Base-by-base conservation (phyloP, 2,329 filamentous ascomycete species). In the Botrytis fragariae region DNA sequence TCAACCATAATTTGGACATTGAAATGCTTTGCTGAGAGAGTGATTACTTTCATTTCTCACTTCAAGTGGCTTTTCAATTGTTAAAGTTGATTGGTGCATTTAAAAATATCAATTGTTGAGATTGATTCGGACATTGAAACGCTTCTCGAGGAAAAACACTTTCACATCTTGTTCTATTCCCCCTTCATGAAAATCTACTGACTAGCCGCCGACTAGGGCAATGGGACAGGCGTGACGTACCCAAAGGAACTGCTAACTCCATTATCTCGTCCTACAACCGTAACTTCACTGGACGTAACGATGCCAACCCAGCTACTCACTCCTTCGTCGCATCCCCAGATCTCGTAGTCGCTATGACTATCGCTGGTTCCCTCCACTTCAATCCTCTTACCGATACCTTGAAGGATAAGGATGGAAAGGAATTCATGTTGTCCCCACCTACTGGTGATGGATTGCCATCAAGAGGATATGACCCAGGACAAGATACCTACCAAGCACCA, bases 201-300 rank as follows among this genome's bases (percentile, higher is more conserved):
- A 70, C 44, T n/a, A 75, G 12, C 39, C 12, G 1, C 12, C 12
- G 12, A 1, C 5, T 0, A 83, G 94, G 93, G 74, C 95, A 98
- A 85, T 98, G 96, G 96, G 94, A 98, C 82, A 92, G 96, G 79
- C 87, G 86, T 77, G 95, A 98, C 79, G 94, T 98, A 48, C 45
- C 45, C 45, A 48, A 48, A 10, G 73, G 92, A 95, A 89, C 98
- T 80, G 87, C 94, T 81, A 99, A 99, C 91, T 97, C 94, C 10
- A 99, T 99, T 83, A 87, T 99, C 83, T 98, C 95, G 64, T 98
- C 96, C 42, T 99, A 98, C 91, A 99, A 99, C 92, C 94, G 96
- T 85, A 98, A 99, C 91, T 98, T 99, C 87, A 98, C 95, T 75
- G 95, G 95, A 78, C 94, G 96, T 83, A 98, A 98, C 84, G 95